A percentile compares a stretch with the other conserved stretches of the same genome.
Evolutionary conservation across 1,284 basidiomycete genomes (phyloP).

Genomic region (Ustilago loliicola): DNA sequence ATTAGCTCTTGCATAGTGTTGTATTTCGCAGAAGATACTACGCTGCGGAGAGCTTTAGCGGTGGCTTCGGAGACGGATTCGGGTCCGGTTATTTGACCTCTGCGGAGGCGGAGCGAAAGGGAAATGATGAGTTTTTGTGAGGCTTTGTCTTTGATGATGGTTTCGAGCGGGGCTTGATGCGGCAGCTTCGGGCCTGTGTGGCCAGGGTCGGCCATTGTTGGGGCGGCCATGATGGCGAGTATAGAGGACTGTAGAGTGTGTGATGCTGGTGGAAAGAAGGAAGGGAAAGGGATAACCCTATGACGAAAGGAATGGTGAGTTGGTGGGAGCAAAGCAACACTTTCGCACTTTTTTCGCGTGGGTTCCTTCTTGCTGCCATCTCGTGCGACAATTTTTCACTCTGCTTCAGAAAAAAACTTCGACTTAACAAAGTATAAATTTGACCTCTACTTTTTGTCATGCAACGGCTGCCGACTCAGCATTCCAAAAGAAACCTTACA

Average conservation of each 20-base stretch:
- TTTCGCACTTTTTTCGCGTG: slow-evolving; percentile 18
- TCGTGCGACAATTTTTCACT: slow-evolving; percentile 19
- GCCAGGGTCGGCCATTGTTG: background rate
- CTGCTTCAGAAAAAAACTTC: background rate
- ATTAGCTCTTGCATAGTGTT: slow-evolving; percentile 88
- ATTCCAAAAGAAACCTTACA: background rate
- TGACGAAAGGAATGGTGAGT: background rate
- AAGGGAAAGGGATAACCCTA: slow-evolving; percentile 4
- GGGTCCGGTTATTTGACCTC: slow-evolving; percentile 52
- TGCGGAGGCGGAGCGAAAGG: slow-evolving; percentile 53
- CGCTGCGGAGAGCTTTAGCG: slow-evolving; percentile 85
- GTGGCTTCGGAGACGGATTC: slow-evolving; percentile 84
- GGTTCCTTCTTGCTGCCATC: slow-evolving; percentile 1
- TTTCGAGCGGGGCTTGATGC: slow-evolving; percentile 41
- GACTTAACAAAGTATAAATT: background rate
- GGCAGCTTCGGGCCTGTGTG: slow-evolving; percentile 18
- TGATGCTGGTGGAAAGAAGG: slow-evolving; percentile 4
- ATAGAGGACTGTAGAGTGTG: background rate
- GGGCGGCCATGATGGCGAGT: slow-evolving; percentile 4
- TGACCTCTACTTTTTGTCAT: slow-evolving; percentile 25
- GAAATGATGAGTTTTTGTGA: slow-evolving; percentile 54
- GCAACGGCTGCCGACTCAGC: background rate
- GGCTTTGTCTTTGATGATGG: slow-evolving; percentile 50
- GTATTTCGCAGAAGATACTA: slow-evolving; percentile 88
- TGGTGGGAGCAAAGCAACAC: background rate